Evolutionary conservation across 257 asterid genomes (phyloP), one percentile per base, ranked within the genome.

Genomic region (Solanum appendiculatum): DNA sequence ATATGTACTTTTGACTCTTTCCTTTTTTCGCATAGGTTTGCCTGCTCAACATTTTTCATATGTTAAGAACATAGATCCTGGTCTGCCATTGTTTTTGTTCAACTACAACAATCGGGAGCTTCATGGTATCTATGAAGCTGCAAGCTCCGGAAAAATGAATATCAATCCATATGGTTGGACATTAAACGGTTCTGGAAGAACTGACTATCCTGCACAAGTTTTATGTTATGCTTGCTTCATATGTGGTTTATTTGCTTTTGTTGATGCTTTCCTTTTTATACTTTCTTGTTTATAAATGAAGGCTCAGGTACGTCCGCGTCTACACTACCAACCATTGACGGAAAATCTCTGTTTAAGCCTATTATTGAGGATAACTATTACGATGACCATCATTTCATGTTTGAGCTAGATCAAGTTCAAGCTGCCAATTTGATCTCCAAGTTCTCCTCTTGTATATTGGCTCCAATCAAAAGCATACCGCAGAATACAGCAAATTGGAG

Each of bases 81-180:
- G 98, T 70, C 89, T 96, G 89, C 99, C 98, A 7, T 89, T 95
- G 86, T 96, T 96, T 91, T 88, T 96, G 89, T 95, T 96, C 91
- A 91, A 94, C 91, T 95, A 93, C 91, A 91, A 87, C 56, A 95
- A 91, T 15, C 88, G 92, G 88, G 93, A 87, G 87, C 94, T 96
- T 86, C 87, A 93, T 89, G 99, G 99, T 25, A 93, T 94, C 81
- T 96, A 88, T 87, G 97, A 97, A 93, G 98, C 98, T 86, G 98
- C 93, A 85, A 90, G 98, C 91, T 54, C 90, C 36, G 99, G 99
- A 39, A 86, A 88, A 86, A 88, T 94, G 95, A 90, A 90, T 83
- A 93, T 94, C 33, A 91, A 95, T 90, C 90, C 97, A 60, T 97
- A 94, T 94, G 99, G 95, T 70, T 97, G 99, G 99, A 94, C 99